Evolutionary conservation across 2,329 filamentous ascomycete genomes (phyloP).

Genomic region (Thielaviopsis euricoi): DNA sequence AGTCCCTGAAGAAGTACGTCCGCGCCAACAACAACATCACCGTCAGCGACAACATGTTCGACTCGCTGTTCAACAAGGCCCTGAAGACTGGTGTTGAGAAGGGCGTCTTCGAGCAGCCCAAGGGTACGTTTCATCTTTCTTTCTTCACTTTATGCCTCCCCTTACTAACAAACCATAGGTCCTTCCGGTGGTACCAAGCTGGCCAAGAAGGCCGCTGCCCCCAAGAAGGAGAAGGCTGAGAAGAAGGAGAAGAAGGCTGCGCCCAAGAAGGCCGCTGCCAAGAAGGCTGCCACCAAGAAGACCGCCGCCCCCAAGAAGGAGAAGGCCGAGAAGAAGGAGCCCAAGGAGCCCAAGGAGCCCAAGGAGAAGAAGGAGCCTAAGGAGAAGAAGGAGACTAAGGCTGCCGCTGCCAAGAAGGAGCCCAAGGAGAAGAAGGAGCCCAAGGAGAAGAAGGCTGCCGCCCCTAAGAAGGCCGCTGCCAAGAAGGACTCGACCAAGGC

Average conservation of each 20-base stretch:
- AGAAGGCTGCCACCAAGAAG: slow-evolving; percentile 38
- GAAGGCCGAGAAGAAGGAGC: slow-evolving; percentile 44
- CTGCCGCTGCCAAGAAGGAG: slow-evolving; percentile 15
- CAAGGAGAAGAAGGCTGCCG: not conserved
- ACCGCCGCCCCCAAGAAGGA: slow-evolving; percentile 15
- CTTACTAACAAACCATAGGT: slow-evolving; percentile 27
- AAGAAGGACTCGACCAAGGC: slow-evolving; percentile 15
- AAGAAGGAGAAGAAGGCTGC: slow-evolving; percentile 38
- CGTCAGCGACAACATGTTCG: slow-evolving; percentile 39
- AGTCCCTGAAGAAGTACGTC: slow-evolving; percentile 45
- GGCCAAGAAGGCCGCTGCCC: slow-evolving; percentile 42
- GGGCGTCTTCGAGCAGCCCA: slow-evolving; percentile 75
- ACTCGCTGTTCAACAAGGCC: slow-evolving; percentile 71
- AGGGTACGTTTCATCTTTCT: slow-evolving; percentile 44
- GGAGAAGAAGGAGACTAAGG: slow-evolving; percentile 21
- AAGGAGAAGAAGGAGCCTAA: slow-evolving; percentile 16
- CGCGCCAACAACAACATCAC: slow-evolving; percentile 36
- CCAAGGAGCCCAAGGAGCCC: no score
- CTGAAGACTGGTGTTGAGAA: slow-evolving; percentile 70
- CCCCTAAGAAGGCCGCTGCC: slow-evolving; percentile 12
- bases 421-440: not conserved
- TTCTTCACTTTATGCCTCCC: slow-evolving; percentile 11
- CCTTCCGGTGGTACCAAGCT: slow-evolving; percentile 86
- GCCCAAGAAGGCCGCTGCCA: slow-evolving; percentile 20
- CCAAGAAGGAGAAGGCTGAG: slow-evolving; percentile 22